A percentile compares a stretch with the other conserved stretches of the same genome.
Evolutionary conservation across 768 basidiomycete genomes (phyloP).

Genomic region (Peribolospora baueri): DNA sequence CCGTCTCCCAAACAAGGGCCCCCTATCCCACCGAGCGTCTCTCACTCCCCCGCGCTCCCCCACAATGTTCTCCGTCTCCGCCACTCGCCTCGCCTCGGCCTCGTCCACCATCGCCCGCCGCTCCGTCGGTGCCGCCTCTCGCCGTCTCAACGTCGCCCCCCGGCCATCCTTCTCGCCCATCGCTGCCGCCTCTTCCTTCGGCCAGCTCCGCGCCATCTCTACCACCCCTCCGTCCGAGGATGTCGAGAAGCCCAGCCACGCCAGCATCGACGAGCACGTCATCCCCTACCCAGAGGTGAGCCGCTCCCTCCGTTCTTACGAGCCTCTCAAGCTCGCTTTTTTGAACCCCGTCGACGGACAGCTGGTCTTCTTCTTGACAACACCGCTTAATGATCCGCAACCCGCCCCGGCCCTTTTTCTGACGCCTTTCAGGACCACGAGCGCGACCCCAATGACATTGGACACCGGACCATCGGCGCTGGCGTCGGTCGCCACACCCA

Average conservation of each 20-base stretch:
- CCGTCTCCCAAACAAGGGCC: no score
- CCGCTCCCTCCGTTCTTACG: neutral
- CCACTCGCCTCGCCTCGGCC: neutral
- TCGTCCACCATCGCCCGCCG: neutral
- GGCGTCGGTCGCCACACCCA: conserved; percentile 20
- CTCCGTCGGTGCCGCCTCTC: neutral
- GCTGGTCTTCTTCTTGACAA: neutral
- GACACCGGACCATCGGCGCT: conserved; percentile 17
- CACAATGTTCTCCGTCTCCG: neutral
- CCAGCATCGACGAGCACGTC: conserved; percentile 13
- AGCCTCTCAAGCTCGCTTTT: conserved; percentile 1
- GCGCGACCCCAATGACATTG: conserved; percentile 10
- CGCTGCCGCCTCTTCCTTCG: neutral
- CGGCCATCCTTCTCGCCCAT: neutral
- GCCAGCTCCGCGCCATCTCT: neutral
- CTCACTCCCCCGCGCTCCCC: neutral
- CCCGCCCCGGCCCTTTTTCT: neutral
- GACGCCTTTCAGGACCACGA: neutral
- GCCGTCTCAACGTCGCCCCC: neutral
- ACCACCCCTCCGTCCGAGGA: conserved; percentile 6
- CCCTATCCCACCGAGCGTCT: neutral
- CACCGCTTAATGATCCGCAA: neutral
- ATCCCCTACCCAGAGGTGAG: conserved; percentile 10
- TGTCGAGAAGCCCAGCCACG: conserved; percentile 14
- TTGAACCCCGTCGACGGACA: neutral